Base-by-base conservation (phyloP, 2,329 filamentous ascomycete genomes). In the Bipolaris sorokiniana region DNA sequence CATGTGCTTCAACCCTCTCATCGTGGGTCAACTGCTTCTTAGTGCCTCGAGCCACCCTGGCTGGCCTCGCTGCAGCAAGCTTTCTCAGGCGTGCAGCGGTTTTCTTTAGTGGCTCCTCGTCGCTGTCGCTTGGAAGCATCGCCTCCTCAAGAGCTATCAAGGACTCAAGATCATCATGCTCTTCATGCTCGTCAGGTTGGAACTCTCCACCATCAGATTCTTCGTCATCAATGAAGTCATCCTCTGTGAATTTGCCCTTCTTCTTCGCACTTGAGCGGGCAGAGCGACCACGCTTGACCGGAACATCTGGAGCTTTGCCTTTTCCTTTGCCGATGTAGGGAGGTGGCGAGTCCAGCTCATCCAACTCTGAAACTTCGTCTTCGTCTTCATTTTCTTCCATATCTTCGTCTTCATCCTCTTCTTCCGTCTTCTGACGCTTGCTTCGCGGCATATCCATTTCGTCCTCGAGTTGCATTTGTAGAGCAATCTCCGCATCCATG, bases 401-500 rank as follows among this genome's bases (percentile, higher is more conserved):
- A 1, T 76, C 74, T n/a, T 76, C 74, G 3, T 72, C 67, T 20
- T 77, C 56, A 40, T 51, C 48, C 2, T 51, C 42, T 22, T 62
- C 47, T 31, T 54, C 56, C 26, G 63, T 52, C 63, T 76, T 78
- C 40, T 61, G 73, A 59, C 77, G 78, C 66, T 80, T 80, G 5
- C 56, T 58, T 10, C 59, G 68, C 9, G 70, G 63, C 10, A 74
- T 72, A 51, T 84, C 83, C 62, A 69, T 63, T 46, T 86, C 84
- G 59, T 76, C 73, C 62, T 86, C 80, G 28, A 83, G 77, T 65
- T 89, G 87, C 49, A 90, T 76, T 40, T 77, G 76, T 42, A 80
- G 76, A 33, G 87, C 87, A 37, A 90, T 71, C 44, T 82, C 78
- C 11, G 81, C 84, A 70, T 85, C 83, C 20, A 77, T 72, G 66